Evolutionary conservation across 495 filamentous ascomycete species (phyloP).

Genomic region (Penicillium steckii): DNA sequence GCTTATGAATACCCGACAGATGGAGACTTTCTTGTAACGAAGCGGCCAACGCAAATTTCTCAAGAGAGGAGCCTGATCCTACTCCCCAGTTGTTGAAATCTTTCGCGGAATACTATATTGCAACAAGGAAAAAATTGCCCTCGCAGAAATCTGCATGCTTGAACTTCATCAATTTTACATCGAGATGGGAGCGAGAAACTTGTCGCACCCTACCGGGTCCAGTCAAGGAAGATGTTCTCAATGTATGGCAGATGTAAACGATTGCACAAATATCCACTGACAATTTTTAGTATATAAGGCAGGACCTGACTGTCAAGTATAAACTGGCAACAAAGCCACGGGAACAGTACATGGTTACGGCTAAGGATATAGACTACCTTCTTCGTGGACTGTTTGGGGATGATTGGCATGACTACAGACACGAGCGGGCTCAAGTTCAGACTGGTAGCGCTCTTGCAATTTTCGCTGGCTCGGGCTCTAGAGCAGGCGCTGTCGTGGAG

Average conservation of each 20-base stretch:
- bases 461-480: slow-evolving; percentile 16
- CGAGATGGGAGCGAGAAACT: slow-evolving; percentile 10
- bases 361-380: slow-evolving; percentile 21
- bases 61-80: slow-evolving; percentile 5
- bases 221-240: slow-evolving; percentile 13
- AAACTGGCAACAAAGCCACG: slow-evolving; percentile 16
- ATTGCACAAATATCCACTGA: slow-evolving; percentile 6
- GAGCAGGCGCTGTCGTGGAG: slow-evolving; percentile 21
- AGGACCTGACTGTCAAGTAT: slow-evolving; percentile 13
- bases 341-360: slow-evolving; percentile 14
- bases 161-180: slow-evolving; percentile 11
- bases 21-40: slow-evolving; percentile 15
- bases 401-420: slow-evolving; percentile 20
- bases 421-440: slow-evolving; percentile 19
- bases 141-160: slow-evolving; percentile 3
- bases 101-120: slow-evolving; percentile 13
- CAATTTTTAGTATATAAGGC: slow-evolving; percentile 15
- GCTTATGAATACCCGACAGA: slow-evolving; percentile 1
- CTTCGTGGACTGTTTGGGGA: slow-evolving; percentile 14
- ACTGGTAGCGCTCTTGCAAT: slow-evolving; percentile 18
- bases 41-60: slow-evolving; percentile 1
- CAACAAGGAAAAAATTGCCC: slow-evolving; percentile 1
- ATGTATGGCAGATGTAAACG: slow-evolving; percentile 7
- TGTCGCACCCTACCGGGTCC: slow-evolving; percentile 1
- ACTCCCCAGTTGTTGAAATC: slow-evolving; percentile 8